phyloP scores from a whole-genome alignment of 2,329 filamentous ascomycete species.

The Xylaria sp. region DNA sequence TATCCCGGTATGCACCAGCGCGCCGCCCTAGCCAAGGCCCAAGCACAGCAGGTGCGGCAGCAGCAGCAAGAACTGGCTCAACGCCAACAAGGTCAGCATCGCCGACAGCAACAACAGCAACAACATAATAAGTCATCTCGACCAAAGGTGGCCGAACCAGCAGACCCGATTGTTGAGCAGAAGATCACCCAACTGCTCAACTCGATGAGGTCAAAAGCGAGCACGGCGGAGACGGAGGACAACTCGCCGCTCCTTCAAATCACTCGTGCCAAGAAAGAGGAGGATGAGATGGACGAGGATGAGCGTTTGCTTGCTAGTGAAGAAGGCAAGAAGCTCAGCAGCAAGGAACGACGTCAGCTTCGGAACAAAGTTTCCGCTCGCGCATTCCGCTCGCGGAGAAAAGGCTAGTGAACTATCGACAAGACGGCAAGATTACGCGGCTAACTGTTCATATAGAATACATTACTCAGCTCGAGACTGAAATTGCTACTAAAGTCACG shows the following conservation, averaged over 20 bases:
- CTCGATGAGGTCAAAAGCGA: conserved; percentile 84
- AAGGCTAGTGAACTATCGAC: conserved; percentile 72
- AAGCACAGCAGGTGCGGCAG: conserved; percentile 24
- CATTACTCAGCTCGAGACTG: conserved; percentile 91
- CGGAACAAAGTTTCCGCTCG: conserved; percentile 98
- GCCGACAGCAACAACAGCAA: conserved; percentile 51
- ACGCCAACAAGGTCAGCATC: conserved; percentile 53
- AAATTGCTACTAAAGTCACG: conserved; percentile 84
- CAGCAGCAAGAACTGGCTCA: conserved; percentile 42
- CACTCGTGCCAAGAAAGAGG: conserved; percentile 85
- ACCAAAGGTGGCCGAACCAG: conserved; percentile 62
- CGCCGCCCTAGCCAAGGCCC: conserved; percentile 80
- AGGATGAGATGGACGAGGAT: conserved; percentile 99
- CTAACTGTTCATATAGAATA: conserved; percentile 81
- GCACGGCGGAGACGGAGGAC: conserved; percentile 64
- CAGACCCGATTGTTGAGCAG: conserved; percentile 83
- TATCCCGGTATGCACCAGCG: conserved; percentile 95
- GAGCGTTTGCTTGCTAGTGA: conserved; percentile 77
- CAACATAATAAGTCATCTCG: conserved; percentile 54
- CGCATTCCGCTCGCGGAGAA: conserved; percentile 96
- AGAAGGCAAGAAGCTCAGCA: conserved; percentile 98
- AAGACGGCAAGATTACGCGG: conserved; percentile 16
- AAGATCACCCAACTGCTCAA: conserved; percentile 93
- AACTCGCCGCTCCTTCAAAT: conserved; percentile 70
- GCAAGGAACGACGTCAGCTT: conserved; percentile 96